phyloP scores from a whole-genome alignment of 257 asterid species.

The Salvia splendens region DNA sequence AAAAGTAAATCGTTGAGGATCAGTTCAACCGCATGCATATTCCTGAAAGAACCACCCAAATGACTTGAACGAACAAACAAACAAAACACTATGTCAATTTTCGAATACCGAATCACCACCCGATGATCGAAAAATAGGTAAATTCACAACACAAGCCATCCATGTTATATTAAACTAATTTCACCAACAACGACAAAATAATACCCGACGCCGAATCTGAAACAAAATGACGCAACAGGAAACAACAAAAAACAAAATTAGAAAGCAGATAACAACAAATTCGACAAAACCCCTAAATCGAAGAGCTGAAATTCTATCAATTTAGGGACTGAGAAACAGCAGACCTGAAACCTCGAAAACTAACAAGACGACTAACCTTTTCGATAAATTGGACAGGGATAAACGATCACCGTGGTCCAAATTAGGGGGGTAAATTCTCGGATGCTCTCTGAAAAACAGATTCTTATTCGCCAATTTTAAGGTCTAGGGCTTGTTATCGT shows the following conservation, averaged over 20 bases:
- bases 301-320: slow-evolving; percentile 28
- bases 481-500: slow-evolving; percentile 63
- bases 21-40: slow-evolving; percentile 20
- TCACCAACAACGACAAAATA: neutral
- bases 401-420: slow-evolving; percentile 20
- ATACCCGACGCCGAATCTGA: slow-evolving; percentile 8
- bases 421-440: slow-evolving; percentile 37
- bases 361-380: slow-evolving; percentile 46
- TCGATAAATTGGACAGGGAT: slow-evolving; percentile 38
- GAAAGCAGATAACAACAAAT: neutral
- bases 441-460: slow-evolving; percentile 26
- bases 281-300: slow-evolving; percentile 29
- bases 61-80: slow-evolving; percentile 10
- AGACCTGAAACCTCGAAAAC: slow-evolving; percentile 29
- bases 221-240: slow-evolving; percentile 12
- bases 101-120: neutral
- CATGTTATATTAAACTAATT: slow-evolving; percentile 12
- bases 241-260: slow-evolving; percentile 17
- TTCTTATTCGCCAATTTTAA: slow-evolving; percentile 30
- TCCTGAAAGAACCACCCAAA: slow-evolving; percentile 1
- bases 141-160: slow-evolving; percentile 5
- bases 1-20: slow-evolving; percentile 19
- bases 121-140: neutral
- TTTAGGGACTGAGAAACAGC: slow-evolving; percentile 16
- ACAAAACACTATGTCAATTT: slow-evolving; percentile 21